Evolutionary conservation across 345 rosid genomes (phyloP), one percentile per base, ranked within the genome.

Genomic region (Aegle marmelos): DNA sequence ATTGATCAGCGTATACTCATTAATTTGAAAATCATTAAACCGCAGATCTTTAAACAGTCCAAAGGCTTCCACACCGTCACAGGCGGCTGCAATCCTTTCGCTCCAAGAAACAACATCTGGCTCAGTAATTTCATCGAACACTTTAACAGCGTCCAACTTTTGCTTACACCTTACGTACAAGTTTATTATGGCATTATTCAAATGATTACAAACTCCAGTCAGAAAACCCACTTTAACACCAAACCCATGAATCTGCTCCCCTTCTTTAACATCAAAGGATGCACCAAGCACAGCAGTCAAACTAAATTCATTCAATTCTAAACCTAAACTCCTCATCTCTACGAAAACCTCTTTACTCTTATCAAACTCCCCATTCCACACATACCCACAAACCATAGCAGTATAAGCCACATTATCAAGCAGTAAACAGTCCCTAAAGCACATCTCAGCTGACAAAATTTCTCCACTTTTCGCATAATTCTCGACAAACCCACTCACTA

Each of bases 61-160:
- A 22, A 79, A 45, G 48, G 86, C 87, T 60, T 84, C 89, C 28
- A 72, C 11, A 9, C 80, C 79, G 58, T 83, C 82, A 72, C 25
- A 71, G 59, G 90, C 78, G 27, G 86, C 86, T 8, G 82, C 80
- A 30, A 85, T 83, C 78, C 86, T 87, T 79, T 85, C 86, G 2
- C 86, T 77, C 83, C 86, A 87, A 58, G 86, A 87, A 53, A 85
- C 79, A 56, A 85, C 37, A 48, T 87, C 86, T 5, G 86, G 88
- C 1, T 85, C 78, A 54, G 81, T 16, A 81, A 87, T 83, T 87
- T 85, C 88, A 83, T 79, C 86, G 19, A 85, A 85, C 85, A 74
- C 2, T 68, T 75, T 81, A 76, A 81, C 45, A 24, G 81, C 90
- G 71, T 81, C 74, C 13, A 22, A 6, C 37, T 75, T 78, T 62